Evolutionary conservation across 2,329 filamentous ascomycete species (phyloP), one percentile per base, ranked within the genome.

Genomic region (Colletotrichum destructivum): DNA sequence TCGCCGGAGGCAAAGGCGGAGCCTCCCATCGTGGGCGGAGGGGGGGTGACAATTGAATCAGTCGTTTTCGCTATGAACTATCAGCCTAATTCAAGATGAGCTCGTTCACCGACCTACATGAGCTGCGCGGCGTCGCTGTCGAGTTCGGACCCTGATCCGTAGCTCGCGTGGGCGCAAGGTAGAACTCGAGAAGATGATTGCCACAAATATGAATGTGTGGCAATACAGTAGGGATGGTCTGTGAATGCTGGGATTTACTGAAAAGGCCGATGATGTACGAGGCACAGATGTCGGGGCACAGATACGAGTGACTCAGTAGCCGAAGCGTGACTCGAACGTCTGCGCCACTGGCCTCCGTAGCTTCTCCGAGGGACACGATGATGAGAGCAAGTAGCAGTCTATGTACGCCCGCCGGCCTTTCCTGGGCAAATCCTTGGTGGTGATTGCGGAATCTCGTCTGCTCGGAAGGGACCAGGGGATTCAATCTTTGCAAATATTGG

Each of bases 11-110:
- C 73, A 73, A 94, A 94, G 0, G 86, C 88, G 1, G 82, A 82
- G 21, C 93, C 93, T 23, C 93, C 93, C 93, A 94, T 94, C 31
- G 11, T 31, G 46, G 3, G 3, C 6, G 7, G 12, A 42, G 2
- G 6, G 2, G n/a, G 11, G 12, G n/a, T 8, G 3, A 21, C 35
- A 8, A 2, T 4, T n/a, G 16, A 4, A 4, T 9, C 4, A 46
- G 1, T 35, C 11, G 2, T 26, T 4, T 9, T 21, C 38, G 46
- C 8, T 16, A 15, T 12, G 3, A 35, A 18, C 21, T 18, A 18
- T 35, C 11, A 46, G 51, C 38, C 16, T 26, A 16, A 13, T 6
- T 5, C 11, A 7, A 11, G 13, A 16, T 2, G n/a, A 5, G 8
- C n/a, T 42, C 12, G 13, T 23, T 3, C 23, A 13, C 7, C n/a